phyloP scores from a whole-genome alignment of 176 grass and related monocot genomes.

The Phragmites australis region DNA sequence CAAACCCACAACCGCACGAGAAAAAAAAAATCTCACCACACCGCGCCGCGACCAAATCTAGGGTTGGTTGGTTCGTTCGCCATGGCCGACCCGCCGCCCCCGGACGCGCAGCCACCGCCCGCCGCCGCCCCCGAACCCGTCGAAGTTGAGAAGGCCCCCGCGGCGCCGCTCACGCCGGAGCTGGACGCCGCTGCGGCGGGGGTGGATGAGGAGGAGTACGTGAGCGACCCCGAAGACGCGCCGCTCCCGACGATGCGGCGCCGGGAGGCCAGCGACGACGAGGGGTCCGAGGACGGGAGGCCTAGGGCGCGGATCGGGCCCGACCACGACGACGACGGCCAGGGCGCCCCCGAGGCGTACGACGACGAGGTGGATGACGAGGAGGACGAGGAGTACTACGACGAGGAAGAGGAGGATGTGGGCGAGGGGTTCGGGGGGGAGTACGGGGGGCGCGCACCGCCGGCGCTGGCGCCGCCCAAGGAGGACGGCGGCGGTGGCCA shows the following conservation, averaged over 20 bases:
- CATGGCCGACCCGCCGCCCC: constrained; percentile 49
- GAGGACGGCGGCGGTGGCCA: background rate
- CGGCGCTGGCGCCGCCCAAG: background rate
- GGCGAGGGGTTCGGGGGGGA: constrained; percentile 42
- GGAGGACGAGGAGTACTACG: constrained; percentile 44
- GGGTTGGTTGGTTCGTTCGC: constrained; percentile 47
- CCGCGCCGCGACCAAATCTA: constrained; percentile 49
- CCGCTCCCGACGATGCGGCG: constrained; percentile 78
- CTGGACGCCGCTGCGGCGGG: constrained; percentile 26
- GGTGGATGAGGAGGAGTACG: constrained; percentile 65
- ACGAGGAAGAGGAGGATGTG: constrained; percentile 45
- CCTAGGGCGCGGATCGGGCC: constrained; percentile 48
- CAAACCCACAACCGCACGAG: constrained; percentile 20
- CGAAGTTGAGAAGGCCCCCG: constrained; percentile 11
- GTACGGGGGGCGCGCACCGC: constrained; percentile 28
- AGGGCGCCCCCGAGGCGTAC: constrained; percentile 69
- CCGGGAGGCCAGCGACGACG: constrained; percentile 84
- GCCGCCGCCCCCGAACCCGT: background rate
- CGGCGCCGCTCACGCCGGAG: constrained; percentile 36
- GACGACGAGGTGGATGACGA: constrained; percentile 69
- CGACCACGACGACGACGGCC: constrained; percentile 73
- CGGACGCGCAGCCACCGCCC: background rate
- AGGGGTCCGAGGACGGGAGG: constrained; percentile 66
- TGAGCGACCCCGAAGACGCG: constrained; percentile 84
- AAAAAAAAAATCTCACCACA: constrained; percentile 31